Base-by-base conservation (phyloP, 495 filamentous ascomycete genomes). In the Trichocladium antarcticum region DNA sequence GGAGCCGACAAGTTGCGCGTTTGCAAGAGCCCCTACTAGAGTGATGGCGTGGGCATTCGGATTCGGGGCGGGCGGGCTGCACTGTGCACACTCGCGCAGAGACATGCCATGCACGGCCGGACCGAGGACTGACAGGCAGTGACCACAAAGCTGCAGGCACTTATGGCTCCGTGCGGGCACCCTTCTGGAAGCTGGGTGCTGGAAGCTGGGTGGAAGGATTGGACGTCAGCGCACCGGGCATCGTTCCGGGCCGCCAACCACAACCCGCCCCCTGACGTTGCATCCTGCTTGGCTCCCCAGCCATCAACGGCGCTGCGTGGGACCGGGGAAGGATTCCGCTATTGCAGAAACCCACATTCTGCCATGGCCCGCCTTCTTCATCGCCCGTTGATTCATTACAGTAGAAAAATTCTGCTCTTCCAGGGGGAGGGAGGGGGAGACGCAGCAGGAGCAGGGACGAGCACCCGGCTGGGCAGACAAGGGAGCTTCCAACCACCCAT, bases 301-400 rank as follows among this genome's bases (percentile, higher is more conserved):
- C 17, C 36, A 19, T 37, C 15, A 8, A 32, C 31, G 31, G 31
- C 12, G 7, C 11, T 11, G 24, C 24, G 8, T 27, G 24, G 24
- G 24, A 27, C 56, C 56, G 56, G 56, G 53, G 53, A 58, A 59
- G 42, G 42, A 44, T 59, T 56, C 57, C 57, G 56, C 50, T 40
- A 28, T 19, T 55, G 53, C 56, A 50, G 45, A 41, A 50, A 32
- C 27, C 49, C 45, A 47, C 52, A 48, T 39, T 45, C 37, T 32
- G 28, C 29, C 29, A 12, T n/a, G 46, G 37, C 10, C 31, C 20
- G 45, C 15, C 11, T 28, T 10, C 11, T 28, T 17, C 39, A 32
- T 37, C 15, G 29, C 15, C 32, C 46, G 10, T 10, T 4, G 31
- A 42, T 16, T 29, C 19, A 37, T 42, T n/a, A n/a, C n/a, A n/a